These are phyloP conservation scores for Gossypium ekmanianum DNA, from an alignment of 345 rosid genomes.

Conservation along the genomic window DNA sequence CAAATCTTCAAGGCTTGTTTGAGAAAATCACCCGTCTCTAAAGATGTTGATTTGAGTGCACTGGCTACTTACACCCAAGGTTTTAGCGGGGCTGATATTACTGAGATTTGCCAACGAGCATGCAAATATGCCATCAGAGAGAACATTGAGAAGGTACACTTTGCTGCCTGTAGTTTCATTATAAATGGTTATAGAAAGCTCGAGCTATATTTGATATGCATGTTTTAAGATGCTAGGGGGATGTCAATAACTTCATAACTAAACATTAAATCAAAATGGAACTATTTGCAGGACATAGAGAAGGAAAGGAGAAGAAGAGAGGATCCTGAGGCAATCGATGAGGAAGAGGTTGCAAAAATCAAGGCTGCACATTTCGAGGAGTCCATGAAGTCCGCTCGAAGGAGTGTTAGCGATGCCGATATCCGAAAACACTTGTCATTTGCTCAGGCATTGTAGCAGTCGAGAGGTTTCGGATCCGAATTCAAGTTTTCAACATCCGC, in stretches of 20 bases:
- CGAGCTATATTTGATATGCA: background rate
- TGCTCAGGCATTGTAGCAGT: conserved; percentile 49
- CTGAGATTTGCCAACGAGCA: conserved; percentile 57
- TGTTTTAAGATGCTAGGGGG: background rate
- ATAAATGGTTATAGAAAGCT: background rate
- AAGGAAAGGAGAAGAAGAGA: conserved; percentile 34
- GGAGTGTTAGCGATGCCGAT: conserved; percentile 8
- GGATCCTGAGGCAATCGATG: conserved; percentile 50
- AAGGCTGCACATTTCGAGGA: conserved; percentile 50
- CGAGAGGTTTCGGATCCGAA: conserved; percentile 41
- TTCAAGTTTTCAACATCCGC: conserved; percentile 42
- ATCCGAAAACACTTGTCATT: conserved; percentile 42
- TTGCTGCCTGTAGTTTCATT: background rate
- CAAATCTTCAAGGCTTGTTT: no score
- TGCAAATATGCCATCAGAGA: conserved; percentile 70
- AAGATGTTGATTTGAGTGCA: conserved; percentile 59
- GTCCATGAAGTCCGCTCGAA: conserved; percentile 49
- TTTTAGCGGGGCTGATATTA: conserved; percentile 46
- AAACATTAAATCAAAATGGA: background rate
- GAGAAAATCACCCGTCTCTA: conserved; percentile 31
- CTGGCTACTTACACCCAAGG: conserved; percentile 59
- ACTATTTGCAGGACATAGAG: conserved; percentile 39
- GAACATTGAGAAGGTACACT: conserved; percentile 58
- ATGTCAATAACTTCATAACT: background rate
- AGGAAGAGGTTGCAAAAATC: conserved; percentile 50